Conservation (phyloP, 2,329 filamentous ascomycete species). For the Lachnellula subtilissima region DNA sequence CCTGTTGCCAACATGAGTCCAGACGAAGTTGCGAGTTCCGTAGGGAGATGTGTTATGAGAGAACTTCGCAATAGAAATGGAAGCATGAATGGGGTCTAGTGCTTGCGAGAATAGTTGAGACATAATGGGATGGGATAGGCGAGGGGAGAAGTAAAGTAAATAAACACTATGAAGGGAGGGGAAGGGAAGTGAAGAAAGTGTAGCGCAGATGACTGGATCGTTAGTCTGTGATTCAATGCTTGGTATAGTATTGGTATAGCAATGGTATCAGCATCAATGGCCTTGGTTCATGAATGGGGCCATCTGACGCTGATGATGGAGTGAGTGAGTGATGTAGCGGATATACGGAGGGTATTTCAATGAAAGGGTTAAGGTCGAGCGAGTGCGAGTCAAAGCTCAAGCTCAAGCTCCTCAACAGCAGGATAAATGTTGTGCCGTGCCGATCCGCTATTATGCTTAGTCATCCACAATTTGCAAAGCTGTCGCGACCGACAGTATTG, state of each 20-base stretch:
- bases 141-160: background rate
- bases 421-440: background rate
- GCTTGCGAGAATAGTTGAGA: constrained; percentile 19
- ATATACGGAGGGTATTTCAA: background rate
- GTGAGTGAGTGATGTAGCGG: background rate
- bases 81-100: constrained; percentile 15
- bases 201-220: background rate
- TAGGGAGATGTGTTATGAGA: constrained; percentile 25
- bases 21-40: constrained; percentile 20
- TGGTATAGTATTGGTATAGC: constrained; percentile 3
- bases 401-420: background rate
- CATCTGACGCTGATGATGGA: background rate
- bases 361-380: background rate
- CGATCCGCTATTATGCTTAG: no score
- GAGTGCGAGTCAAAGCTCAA: background rate
- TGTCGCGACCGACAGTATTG: background rate
- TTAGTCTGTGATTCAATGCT: constrained; percentile 10
- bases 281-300: background rate
- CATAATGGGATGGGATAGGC: constrained; percentile 8
- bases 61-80: constrained; percentile 29
- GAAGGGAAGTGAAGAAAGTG: background rate
- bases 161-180: background rate
- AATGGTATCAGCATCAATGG: background rate
- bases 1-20: constrained; percentile 27
- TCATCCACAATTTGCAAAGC: background rate